Conservation (phyloP, 163 green algal genomes). For the Chloromonas sp. region DNA sequence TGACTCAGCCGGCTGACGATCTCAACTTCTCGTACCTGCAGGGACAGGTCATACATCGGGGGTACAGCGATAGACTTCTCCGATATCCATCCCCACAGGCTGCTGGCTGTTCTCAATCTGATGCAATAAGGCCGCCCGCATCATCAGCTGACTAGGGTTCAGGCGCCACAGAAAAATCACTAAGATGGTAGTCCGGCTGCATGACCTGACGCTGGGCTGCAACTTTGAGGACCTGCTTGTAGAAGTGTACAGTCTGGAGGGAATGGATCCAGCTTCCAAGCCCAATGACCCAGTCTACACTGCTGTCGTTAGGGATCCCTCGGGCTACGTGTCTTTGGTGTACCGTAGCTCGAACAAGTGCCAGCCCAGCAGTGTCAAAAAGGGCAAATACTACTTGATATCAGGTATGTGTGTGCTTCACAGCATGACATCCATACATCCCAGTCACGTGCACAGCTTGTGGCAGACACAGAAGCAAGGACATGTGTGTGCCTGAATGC, state of each 20-base stretch:
- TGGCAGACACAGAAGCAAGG: too few species aligned
- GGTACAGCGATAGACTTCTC: background rate
- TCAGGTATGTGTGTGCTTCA: slow-evolving; percentile 12
- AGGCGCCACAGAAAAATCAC: background rate
- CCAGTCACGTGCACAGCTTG: too few species aligned
- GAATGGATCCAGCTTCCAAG: slow-evolving; percentile 22
- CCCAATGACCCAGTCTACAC: slow-evolving; percentile 25
- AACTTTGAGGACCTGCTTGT: slow-evolving; percentile 29
- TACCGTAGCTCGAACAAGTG: slow-evolving; percentile 28
- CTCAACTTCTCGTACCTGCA: background rate
- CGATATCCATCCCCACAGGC: background rate
- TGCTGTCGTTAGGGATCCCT: slow-evolving; percentile 20
- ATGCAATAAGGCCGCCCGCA: background rate
- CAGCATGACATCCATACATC: background rate
- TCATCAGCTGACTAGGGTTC: background rate
- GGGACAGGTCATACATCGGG: background rate
- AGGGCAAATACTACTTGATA: slow-evolving; percentile 22
- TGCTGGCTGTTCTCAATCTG: background rate
- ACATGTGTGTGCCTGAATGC: too few species aligned
- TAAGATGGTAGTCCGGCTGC: slow-evolving; percentile 12
- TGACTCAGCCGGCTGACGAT: background rate
- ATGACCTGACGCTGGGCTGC: slow-evolving; percentile 20
- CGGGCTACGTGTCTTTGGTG: slow-evolving; percentile 21
- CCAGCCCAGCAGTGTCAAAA: slow-evolving; percentile 21
- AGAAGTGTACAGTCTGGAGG: slow-evolving; percentile 26